Evolutionary conservation across 768 basidiomycete genomes (phyloP), one percentile per base, ranked within the genome.

Genomic region (Rhizopogon salebrosus): DNA sequence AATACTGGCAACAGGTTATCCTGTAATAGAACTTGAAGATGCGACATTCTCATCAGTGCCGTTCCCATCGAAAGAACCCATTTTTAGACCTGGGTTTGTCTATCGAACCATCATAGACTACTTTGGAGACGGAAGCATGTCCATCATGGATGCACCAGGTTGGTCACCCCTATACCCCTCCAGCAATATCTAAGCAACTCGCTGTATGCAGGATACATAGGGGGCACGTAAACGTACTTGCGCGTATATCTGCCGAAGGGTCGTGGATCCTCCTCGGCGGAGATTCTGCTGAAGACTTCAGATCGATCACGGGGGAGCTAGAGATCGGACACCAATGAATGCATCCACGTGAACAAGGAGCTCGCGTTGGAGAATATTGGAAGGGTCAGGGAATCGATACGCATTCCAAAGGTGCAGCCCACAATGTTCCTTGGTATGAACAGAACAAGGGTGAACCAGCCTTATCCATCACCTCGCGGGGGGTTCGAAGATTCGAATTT

Each of bases 71-170:
- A 64, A 4, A 71, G 77, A 20, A 75, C 73, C 5, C 54, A 14
- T 79, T 72, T 57, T 53, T 57, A 4, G 71, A 69, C 1, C 70
- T 74, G 65, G 53, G 38, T 40, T 61, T 60, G 27, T 66, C 77
- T 26, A 61, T 83, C 38, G 80, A 79, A 0, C 78, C 78, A 2
- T 82, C 4, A 58, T 76, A 18, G 80, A 85, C 65, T 76, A 73
- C 58, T 82, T 76, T 57, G 73, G 73, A 18, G 83, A 86, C 55
- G 83, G 82, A 6, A 80, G 77, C 57, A 60, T 82, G 34, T 84
- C 80, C 57, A 71, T 85, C 55, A 60, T 84, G 53, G 78, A 84
- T 57, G 74, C 81, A 1, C 73, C 81, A 1, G 82, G 60, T 66
- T 16, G 1, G 55, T 48, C 11, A 26, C 23, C 26, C n/a, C 24